A percentile compares a stretch with the other conserved stretches of the same genome.
Conservation (phyloP, 2,329 filamentous ascomycete genomes). For the Hymenoscyphus repandus region DNA sequence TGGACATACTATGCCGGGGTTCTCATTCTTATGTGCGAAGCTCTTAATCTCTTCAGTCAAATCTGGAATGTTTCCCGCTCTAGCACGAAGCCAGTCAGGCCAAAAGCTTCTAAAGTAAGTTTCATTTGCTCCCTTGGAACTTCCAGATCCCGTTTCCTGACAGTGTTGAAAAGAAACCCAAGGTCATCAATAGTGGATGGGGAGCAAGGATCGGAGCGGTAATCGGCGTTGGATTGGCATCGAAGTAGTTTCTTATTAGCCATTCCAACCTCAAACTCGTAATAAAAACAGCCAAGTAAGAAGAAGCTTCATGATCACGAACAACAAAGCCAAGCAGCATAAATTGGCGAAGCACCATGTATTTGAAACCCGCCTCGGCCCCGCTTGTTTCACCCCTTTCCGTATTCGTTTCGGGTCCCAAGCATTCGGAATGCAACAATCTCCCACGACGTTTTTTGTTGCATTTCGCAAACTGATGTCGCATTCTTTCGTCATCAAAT, state of each 20-base stretch:
- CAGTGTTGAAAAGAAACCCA: too few relatives aligned
- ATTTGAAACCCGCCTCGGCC: background rate
- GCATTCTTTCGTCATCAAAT: background rate
- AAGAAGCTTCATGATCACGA: too few relatives aligned
- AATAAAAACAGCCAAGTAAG: too few relatives aligned
- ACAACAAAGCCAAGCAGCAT: too few relatives aligned
- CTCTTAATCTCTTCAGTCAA: background rate
- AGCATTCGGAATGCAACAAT: background rate
- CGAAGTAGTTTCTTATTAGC: too few relatives aligned
- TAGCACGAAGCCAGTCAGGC: background rate
- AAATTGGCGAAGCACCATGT: too few relatives aligned
- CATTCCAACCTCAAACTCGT: too few relatives aligned
- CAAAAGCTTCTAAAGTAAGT: background rate
- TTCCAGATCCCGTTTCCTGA: background rate
- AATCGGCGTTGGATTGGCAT: background rate
- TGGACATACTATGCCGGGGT: slow-evolving; percentile 1
- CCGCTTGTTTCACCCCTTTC: background rate
- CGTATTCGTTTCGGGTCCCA: background rate
- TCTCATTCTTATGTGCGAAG: background rate
- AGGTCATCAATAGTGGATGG: background rate
- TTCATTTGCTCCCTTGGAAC: background rate
- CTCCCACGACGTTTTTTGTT: background rate
- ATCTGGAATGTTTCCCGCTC: background rate
- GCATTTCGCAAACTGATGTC: slow-evolving; percentile 1
- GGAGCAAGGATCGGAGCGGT: background rate